Evolutionary conservation across 1,139 yeast genomes (phyloP).

Genomic region (Suhomyces kunorum): DNA sequence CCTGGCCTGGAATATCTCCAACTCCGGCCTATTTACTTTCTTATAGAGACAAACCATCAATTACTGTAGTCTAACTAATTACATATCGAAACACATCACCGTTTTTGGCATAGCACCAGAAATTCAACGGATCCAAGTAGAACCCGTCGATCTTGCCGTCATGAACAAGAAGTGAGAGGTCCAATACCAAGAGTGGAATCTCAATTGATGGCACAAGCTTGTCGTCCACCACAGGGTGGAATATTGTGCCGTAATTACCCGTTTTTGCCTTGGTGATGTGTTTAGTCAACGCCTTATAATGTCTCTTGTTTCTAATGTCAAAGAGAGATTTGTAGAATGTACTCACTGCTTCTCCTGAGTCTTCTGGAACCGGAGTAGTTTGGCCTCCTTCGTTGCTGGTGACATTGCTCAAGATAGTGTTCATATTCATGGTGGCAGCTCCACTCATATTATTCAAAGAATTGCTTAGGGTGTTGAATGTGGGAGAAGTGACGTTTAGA

Average conservation of each 20-base stretch:
- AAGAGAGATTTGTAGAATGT: slow-evolving; percentile 39
- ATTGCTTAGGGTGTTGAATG: slow-evolving; percentile 13
- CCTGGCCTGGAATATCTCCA: neutral
- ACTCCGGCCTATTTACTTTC: neutral
- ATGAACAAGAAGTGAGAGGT: slow-evolving; percentile 29
- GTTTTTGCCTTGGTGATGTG: slow-evolving; percentile 10
- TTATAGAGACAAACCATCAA: slow-evolving; percentile 1
- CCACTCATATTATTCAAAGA: slow-evolving; percentile 14
- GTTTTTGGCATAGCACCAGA: slow-evolving; percentile 55
- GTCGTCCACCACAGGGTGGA: slow-evolving; percentile 44
- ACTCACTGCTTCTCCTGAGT: slow-evolving; percentile 24
- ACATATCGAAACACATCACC: slow-evolving; percentile 49
- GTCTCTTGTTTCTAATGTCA: slow-evolving; percentile 37
- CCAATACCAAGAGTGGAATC: slow-evolving; percentile 38
- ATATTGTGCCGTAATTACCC: slow-evolving; percentile 23
- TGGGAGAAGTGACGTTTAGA: slow-evolving; percentile 13
- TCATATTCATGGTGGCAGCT: slow-evolving; percentile 18
- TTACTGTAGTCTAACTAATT: slow-evolving; percentile 5
- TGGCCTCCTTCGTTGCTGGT: slow-evolving; percentile 1
- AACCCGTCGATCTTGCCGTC: slow-evolving; percentile 49
- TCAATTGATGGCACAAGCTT: slow-evolving; percentile 44
- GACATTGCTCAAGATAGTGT: slow-evolving; percentile 11
- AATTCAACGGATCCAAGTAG: slow-evolving; percentile 35
- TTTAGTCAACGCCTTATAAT: slow-evolving; percentile 22
- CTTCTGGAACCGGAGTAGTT: slow-evolving; percentile 6